Conservation (phyloP, 345 rosid species). For the Hevea brasiliensis region DNA sequence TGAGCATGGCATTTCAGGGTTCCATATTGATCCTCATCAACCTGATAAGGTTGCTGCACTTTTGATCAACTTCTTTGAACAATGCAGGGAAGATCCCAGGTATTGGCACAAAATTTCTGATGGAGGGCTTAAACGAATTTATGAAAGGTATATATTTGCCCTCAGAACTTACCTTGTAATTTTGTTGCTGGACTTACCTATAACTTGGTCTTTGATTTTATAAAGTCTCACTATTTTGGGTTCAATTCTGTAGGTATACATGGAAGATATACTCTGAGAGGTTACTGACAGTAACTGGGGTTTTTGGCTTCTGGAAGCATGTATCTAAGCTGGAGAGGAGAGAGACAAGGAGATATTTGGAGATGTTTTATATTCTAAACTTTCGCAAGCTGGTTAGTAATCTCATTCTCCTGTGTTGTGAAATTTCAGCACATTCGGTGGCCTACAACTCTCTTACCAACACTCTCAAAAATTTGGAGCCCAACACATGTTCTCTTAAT, state of each 20-base stretch:
- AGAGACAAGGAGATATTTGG: constrained; percentile 87
- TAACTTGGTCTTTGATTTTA: background rate
- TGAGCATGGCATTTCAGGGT: constrained; percentile 77
- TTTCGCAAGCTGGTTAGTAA: constrained; percentile 78
- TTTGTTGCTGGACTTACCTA: too few relatives aligned
- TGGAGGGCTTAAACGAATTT: constrained; percentile 73
- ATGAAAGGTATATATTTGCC: constrained; percentile 54
- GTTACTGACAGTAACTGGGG: constrained; percentile 91
- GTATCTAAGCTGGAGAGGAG: constrained; percentile 89
- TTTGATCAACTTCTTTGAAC: constrained; percentile 67
- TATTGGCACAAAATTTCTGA: constrained; percentile 82
- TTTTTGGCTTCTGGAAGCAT: constrained; percentile 90
- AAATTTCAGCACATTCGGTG: too few relatives aligned
- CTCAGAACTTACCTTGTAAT: too few relatives aligned
- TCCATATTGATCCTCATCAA: constrained; percentile 92
- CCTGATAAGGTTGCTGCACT: constrained; percentile 63
- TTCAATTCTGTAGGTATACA: constrained; percentile 57
- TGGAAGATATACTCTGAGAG: constrained; percentile 96
- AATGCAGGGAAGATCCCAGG: constrained; percentile 69
- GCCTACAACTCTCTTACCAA: too few relatives aligned
- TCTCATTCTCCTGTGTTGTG: background rate
- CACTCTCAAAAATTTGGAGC: too few relatives aligned
- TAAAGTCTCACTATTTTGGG: background rate
- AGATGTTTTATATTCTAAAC: constrained; percentile 97
- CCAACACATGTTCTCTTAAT: too few relatives aligned